These are phyloP conservation scores for Grosmannia penicillata DNA, from an alignment of 2,329 filamentous ascomycete genomes.

Conservation along the genomic window DNA sequence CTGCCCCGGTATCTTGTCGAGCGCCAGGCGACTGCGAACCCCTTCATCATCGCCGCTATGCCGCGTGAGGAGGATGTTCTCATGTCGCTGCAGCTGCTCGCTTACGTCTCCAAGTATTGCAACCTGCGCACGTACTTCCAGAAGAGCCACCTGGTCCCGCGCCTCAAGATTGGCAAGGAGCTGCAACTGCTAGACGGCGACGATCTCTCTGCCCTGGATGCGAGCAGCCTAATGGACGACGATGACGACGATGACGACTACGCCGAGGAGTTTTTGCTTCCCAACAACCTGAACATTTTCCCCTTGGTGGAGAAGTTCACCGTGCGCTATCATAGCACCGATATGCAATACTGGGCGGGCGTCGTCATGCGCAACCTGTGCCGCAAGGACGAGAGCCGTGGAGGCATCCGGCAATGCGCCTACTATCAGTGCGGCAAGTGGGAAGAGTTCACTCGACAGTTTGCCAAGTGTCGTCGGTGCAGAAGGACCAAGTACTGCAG, in stretches of 20 bases:
- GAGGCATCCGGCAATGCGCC: slow-evolving; percentile 90
- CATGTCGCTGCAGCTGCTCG: slow-evolving; percentile 92
- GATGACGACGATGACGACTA: slow-evolving; percentile 29
- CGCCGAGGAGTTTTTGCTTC: slow-evolving; percentile 76
- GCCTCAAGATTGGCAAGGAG: slow-evolving; percentile 78
- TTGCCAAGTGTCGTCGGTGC: slow-evolving; percentile 93
- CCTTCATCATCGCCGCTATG: slow-evolving; percentile 75
- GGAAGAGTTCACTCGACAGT: slow-evolving; percentile 93
- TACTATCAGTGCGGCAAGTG: slow-evolving; percentile 98
- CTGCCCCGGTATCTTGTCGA: slow-evolving; percentile 72
- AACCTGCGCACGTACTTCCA: slow-evolving; percentile 93
- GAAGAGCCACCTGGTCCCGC: slow-evolving; percentile 81
- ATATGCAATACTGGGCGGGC: slow-evolving; percentile 99
- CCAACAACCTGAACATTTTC: slow-evolving; percentile 97
- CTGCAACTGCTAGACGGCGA: slow-evolving; percentile 66
- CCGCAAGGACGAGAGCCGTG: slow-evolving; percentile 88
- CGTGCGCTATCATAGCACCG: slow-evolving; percentile 81
- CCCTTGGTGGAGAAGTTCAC: slow-evolving; percentile 97
- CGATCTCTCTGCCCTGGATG: slow-evolving; percentile 19
- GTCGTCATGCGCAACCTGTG: slow-evolving; percentile 98
- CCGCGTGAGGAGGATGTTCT: slow-evolving; percentile 93
- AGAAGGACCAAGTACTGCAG: slow-evolving; percentile 97
- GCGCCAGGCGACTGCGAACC: slow-evolving; percentile 51
- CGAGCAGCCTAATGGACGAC: slow-evolving; percentile 16
- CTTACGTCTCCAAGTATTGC: slow-evolving; percentile 98